phyloP scores from a whole-genome alignment of 306 rosid species.

The Neltuma alba region DNA sequence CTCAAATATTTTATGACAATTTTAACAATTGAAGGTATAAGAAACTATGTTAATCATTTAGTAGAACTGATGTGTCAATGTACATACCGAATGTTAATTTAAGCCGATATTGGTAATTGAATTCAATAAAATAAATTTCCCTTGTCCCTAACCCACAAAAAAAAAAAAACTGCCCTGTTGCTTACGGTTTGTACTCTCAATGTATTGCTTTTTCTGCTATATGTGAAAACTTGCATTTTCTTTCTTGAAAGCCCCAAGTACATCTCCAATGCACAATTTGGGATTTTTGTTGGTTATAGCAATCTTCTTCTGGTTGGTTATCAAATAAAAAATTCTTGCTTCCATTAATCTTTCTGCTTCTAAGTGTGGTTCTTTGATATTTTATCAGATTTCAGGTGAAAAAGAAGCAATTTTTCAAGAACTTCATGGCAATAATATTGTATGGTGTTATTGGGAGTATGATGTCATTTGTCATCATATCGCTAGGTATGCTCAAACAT shows the following conservation, averaged over 20 bases:
- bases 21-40: not conserved
- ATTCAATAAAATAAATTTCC: not conserved
- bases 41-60: not conserved
- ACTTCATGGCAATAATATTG: conserved; percentile 56
- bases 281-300: not conserved
- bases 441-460: conserved; percentile 62
- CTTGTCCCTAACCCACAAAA: too few species aligned
- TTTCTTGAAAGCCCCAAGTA: not conserved
- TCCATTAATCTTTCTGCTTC: not conserved
- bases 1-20: too few species aligned
- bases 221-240: not conserved
- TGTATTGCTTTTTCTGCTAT: not conserved
- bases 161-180: not conserved
- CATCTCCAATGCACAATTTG: not conserved
- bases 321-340: not conserved
- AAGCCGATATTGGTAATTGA: not conserved
- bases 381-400: conserved; percentile 69
- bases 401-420: conserved; percentile 70
- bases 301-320: not conserved
- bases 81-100: not conserved
- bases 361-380: conserved; percentile 5
- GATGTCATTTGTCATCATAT: conserved; percentile 57
- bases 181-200: not conserved
- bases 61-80: conserved; percentile 2
- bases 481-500: conserved; percentile 50